These are phyloP conservation scores for Rosa persica DNA, from an alignment of 306 rosid species.

Conservation along the genomic window DNA sequence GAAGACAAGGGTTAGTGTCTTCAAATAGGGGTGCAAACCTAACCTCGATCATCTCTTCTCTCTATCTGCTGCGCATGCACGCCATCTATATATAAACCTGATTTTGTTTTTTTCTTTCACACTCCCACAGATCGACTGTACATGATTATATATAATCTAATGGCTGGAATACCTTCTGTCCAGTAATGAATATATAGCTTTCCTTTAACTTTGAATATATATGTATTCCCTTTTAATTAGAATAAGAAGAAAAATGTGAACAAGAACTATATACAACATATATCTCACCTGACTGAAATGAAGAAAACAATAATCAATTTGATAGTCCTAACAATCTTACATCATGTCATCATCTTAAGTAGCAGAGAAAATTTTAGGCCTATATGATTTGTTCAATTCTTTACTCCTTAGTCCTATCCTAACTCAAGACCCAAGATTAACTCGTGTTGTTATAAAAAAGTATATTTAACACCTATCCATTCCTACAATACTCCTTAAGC, in stretches of 20 bases:
- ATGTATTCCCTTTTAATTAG: not conserved
- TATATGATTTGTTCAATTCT: not conserved
- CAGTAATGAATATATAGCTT: not conserved
- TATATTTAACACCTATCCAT: not conserved
- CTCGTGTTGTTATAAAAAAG: not conserved
- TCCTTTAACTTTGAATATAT: not conserved
- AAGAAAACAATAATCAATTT: not conserved
- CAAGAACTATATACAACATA: not conserved
- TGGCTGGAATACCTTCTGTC: not conserved
- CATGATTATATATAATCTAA: not conserved
- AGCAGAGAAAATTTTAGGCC: not conserved
- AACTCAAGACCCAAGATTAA: not conserved
- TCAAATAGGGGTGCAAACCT: conserved; percentile 40
- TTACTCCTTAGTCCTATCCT: not conserved
- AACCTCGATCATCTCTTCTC: conserved; percentile 19
- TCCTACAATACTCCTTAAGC: too few species aligned
- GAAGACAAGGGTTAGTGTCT: conserved; percentile 83
- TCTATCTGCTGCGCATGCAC: conserved; percentile 2
- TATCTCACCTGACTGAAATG: conserved; percentile 18
- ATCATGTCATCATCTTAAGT: too few species aligned
- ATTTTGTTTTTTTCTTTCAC: not conserved
- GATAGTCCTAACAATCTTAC: not conserved
- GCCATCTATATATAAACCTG: not conserved
- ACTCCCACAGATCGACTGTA: not conserved
- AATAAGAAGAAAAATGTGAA: not conserved